Conservation (phyloP, 208 protist species). For the Leishmania gerbilli region DNA sequence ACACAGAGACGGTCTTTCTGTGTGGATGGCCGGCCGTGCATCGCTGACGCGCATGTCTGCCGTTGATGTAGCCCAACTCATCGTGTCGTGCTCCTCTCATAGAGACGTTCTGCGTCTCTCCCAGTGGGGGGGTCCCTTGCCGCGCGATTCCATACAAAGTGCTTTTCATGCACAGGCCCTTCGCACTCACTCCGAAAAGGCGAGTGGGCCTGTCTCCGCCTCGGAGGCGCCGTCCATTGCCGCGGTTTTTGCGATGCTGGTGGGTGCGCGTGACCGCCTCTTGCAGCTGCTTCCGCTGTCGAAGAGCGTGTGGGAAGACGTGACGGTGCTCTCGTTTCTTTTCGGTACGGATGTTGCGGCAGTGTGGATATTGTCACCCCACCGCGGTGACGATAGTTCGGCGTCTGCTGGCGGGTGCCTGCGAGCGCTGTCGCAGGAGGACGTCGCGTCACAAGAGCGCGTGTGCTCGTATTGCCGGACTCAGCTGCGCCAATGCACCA, state of each 20-base stretch:
- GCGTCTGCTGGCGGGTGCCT: slow-evolving; percentile 2
- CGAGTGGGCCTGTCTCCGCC: not conserved
- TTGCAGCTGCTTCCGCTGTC: slow-evolving; percentile 8
- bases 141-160: slow-evolving; percentile 3
- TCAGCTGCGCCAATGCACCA: slow-evolving; percentile 15
- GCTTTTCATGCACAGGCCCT: slow-evolving; percentile 16
- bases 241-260: slow-evolving; percentile 10
- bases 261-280: slow-evolving; percentile 13
- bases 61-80: not conserved
- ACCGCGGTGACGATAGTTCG: not conserved
- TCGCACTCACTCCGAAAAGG: slow-evolving; percentile 19
- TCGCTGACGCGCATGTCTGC: not conserved
- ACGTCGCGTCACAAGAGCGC: not conserved
- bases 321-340: not conserved
- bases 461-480: slow-evolving; percentile 20
- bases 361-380: not conserved
- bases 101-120: slow-evolving; percentile 8
- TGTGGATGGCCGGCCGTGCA: not conserved
- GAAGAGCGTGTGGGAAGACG: not conserved
- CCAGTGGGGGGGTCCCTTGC: slow-evolving; percentile 5
- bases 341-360: not conserved
- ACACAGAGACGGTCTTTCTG: not conserved
- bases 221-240: not conserved
- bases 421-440: not conserved
- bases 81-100: slow-evolving; percentile 5